These are phyloP conservation scores for Triticum timopheevii DNA, from an alignment of 176 grass and related monocot genomes.

Conservation along the genomic window DNA sequence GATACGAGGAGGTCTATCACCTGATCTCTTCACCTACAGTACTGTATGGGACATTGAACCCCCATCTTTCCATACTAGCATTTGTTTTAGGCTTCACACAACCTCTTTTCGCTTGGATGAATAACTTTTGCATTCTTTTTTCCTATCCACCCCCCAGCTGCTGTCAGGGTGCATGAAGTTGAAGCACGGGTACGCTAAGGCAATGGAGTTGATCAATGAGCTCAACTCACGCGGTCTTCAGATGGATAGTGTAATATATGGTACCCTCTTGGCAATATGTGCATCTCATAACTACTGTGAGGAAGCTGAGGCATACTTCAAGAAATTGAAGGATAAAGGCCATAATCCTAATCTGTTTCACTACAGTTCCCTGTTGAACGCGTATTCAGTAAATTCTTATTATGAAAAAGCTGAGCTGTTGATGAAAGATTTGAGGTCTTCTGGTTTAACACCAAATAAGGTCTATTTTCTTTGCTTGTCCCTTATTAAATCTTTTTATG, in stretches of 20 bases:
- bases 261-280: slow-evolving; percentile 78
- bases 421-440: slow-evolving; percentile 74
- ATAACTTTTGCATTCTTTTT: slow-evolving; percentile 22
- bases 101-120: not conserved
- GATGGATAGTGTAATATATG: slow-evolving; percentile 95
- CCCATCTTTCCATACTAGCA: not conserved
- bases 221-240: slow-evolving; percentile 54
- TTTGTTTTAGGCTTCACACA: not conserved
- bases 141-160: slow-evolving; percentile 47
- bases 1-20: slow-evolving; percentile 69
- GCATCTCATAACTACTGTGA: slow-evolving; percentile 75
- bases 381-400: slow-evolving; percentile 73
- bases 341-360: slow-evolving; percentile 84
- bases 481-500: slow-evolving; percentile 25
- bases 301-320: slow-evolving; percentile 83
- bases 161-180: slow-evolving; percentile 81
- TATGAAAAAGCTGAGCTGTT: slow-evolving; percentile 74
- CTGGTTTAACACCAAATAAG: slow-evolving; percentile 87
- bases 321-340: slow-evolving; percentile 92
- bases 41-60: slow-evolving; percentile 56
- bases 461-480: slow-evolving; percentile 42
- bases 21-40: slow-evolving; percentile 92
- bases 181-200: slow-evolving; percentile 68
- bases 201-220: slow-evolving; percentile 72
- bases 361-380: slow-evolving; percentile 91